Evolutionary conservation across 2,329 filamentous ascomycete genomes (phyloP), one percentile per base, ranked within the genome.

Genomic region (Sclerotinia spermophila): DNA sequence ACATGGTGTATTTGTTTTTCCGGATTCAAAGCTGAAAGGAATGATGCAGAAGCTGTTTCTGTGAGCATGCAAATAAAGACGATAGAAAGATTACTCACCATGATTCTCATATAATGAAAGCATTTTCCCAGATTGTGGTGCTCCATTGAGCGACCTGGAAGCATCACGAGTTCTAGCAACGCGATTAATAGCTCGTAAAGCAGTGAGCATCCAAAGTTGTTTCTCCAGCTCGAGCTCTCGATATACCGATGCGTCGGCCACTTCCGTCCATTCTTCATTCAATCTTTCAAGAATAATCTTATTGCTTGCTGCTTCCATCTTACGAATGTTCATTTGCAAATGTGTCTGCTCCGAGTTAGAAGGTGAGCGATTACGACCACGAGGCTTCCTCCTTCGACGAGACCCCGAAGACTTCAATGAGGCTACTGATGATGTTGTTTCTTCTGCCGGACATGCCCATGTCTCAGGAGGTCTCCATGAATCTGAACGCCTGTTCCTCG

Each of bases 131-230:
- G 8, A 40, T 27, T 69, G 33, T 24, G 68, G 48, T 45, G 27
- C 59, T 24, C 35, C 59, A 27, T 13, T 65, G 7, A 64, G 33
- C 10, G 30, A 2, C 17, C 11, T 35, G 6, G 60, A 65, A 27
- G 45, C 38, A 55, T 66, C 68, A 11, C 59, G 60, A 38, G 45
- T 48, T 27, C 30, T 53, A 6, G 24, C 62, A 19, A 69, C 51
- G 30, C 53, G 48, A n/a, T 69, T 69, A 21, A 69, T 69, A 38
- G 68, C 68, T 72, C 84, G 83, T 67, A 91, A 79, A 1, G 84
- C 84, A 40, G 85, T 88, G 45, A 90, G 81, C 81, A 93, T 85
- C 87, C 87, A 90, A 55, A 86, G 80, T 75, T 87, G 86, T 76
- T 86, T 86, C 72, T 86, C 84, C 62, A 86, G 80, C 71, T 86